Evolutionary conservation across 2,329 filamentous ascomycete genomes (phyloP).

Genomic region (Trichoderma gracile): DNA sequence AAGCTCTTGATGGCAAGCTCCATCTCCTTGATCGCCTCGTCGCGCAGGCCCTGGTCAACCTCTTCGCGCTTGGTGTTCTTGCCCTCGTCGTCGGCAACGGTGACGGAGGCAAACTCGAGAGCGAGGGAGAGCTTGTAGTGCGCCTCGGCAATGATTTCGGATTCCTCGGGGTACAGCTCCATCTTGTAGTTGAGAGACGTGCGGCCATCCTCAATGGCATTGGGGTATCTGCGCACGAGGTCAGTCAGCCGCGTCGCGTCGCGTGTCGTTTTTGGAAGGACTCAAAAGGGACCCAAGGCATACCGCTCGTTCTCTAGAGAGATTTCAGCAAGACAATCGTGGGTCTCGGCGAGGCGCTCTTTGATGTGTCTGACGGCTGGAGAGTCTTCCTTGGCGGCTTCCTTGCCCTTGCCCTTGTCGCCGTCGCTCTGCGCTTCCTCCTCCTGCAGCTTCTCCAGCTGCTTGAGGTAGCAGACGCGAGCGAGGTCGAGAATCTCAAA

Average conservation of each 20-base stretch:
- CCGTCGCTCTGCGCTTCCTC: slow-evolving; percentile 38
- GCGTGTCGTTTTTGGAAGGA: background rate
- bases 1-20: slow-evolving; percentile 74
- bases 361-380: slow-evolving; percentile 62
- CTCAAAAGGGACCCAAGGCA: slow-evolving; percentile 28
- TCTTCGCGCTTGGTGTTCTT: slow-evolving; percentile 48
- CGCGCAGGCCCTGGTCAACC: slow-evolving; percentile 68
- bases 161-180: slow-evolving; percentile 75
- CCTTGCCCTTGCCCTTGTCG: slow-evolving; percentile 46
- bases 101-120: slow-evolving; percentile 87
- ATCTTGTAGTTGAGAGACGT: slow-evolving; percentile 77
- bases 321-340: slow-evolving; percentile 92
- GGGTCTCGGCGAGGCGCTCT: slow-evolving; percentile 86
- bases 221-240: slow-evolving; percentile 60
- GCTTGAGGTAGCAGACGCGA: slow-evolving; percentile 63
- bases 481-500: slow-evolving; percentile 84
- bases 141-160: slow-evolving; percentile 85
- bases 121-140: slow-evolving; percentile 96
- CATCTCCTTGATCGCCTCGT: slow-evolving; percentile 70
- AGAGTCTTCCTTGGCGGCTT: slow-evolving; percentile 43
- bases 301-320: slow-evolving; percentile 91
- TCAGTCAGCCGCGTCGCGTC: background rate
- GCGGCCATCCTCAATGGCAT: slow-evolving; percentile 82
- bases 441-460: slow-evolving; percentile 46
- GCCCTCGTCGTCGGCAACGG: slow-evolving; percentile 54